A percentile compares a stretch with the other conserved stretches of the same genome.
Evolutionary conservation across 2,329 filamentous ascomycete species (phyloP).

Genomic region (Berkeleyomyces basicola): DNA sequence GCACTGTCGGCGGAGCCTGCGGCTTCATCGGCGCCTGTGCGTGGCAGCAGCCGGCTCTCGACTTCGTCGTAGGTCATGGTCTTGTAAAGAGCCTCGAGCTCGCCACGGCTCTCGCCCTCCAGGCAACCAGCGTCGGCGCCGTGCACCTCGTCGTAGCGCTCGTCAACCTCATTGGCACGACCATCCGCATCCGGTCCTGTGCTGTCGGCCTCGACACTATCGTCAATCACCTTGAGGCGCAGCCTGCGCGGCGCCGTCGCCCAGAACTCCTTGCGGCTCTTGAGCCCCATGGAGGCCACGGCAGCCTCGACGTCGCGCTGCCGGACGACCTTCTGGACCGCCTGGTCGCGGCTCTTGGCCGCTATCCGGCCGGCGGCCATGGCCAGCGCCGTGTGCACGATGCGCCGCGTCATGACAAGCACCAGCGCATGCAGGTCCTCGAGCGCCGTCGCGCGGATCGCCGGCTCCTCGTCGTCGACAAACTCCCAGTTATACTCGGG

Average conservation of each 20-base stretch:
- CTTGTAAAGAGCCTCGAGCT: slow-evolving; percentile 15
- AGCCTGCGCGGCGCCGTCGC: slow-evolving; percentile 31
- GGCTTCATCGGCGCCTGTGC: not conserved
- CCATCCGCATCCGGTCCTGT: slow-evolving; percentile 14
- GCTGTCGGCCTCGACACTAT: slow-evolving; percentile 15
- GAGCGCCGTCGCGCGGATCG: slow-evolving; percentile 59
- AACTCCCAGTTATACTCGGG: slow-evolving; percentile 51
- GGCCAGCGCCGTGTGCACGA: slow-evolving; percentile 54
- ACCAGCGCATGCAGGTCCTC: slow-evolving; percentile 56
- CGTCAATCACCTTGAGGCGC: slow-evolving; percentile 30
- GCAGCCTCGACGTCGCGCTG: slow-evolving; percentile 33
- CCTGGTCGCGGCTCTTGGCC: slow-evolving; percentile 24
- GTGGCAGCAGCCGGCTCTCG: slow-evolving; percentile 23
- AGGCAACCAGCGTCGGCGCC: not conserved
- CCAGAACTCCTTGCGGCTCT: slow-evolving; percentile 29
- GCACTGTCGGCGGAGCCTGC: not conserved
- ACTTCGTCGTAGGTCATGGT: slow-evolving; percentile 29
- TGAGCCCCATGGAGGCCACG: slow-evolving; percentile 24
- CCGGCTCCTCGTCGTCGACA: slow-evolving; percentile 41
- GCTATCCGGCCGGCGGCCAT: slow-evolving; percentile 53
- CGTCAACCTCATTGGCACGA: slow-evolving; percentile 11
- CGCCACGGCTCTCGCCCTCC: not conserved
- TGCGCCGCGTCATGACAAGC: slow-evolving; percentile 48
- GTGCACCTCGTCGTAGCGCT: slow-evolving; percentile 15
- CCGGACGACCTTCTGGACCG: slow-evolving; percentile 16